Evolutionary conservation across 108 stramenopile species (phyloP), one percentile per base, ranked within the genome.

Genomic region (Skeletonema marinoi): DNA sequence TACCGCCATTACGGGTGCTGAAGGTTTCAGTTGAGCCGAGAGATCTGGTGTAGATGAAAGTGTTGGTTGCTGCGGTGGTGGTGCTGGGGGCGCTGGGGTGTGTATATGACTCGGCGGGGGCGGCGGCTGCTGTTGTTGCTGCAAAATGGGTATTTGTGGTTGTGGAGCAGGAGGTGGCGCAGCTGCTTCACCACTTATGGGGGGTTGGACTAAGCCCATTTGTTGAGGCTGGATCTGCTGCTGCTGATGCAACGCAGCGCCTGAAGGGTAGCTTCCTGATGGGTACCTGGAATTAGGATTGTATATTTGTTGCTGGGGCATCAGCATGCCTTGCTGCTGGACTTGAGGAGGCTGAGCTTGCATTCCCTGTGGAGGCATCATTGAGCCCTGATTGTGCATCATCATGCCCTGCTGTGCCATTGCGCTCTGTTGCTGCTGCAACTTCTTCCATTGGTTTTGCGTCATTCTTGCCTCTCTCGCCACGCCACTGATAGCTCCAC

Each of bases 401-500:
- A 77, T 60, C 21, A 68, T 50, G 6, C 60, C 68, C 16, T 81
- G 80, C 65, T 77, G 85, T 25, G 54, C 54, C 54, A 56, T 10
- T 5, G 54, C 54, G 54, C 54, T 39, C 46, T 76, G 71, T 67
- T 81, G 77, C 16, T 81, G 81, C 25, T 81, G 81, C 31, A 63
- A 38, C 12, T 68, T 68, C 39, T 76, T 71, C 78, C 87, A 88
- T 48, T 87, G 84, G 33, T 90, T 88, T 73, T 92, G 88, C 69
- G 87, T 88, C 63, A 88, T 84, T 65, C 91, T 78, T 7, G 90
- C 92, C n/a, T 81, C 76, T 46, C 91, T 72, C 25, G 92, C 92
- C 56, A 96, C 83, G 39, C 84, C 88, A 84, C 91, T 93, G 21
- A 96, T 92, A n/a, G 92, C 92, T 72, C 88, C 88, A 60, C 92